Conservation (phyloP, 1,284 basidiomycete genomes). For the Naganishia sp. region DNA sequence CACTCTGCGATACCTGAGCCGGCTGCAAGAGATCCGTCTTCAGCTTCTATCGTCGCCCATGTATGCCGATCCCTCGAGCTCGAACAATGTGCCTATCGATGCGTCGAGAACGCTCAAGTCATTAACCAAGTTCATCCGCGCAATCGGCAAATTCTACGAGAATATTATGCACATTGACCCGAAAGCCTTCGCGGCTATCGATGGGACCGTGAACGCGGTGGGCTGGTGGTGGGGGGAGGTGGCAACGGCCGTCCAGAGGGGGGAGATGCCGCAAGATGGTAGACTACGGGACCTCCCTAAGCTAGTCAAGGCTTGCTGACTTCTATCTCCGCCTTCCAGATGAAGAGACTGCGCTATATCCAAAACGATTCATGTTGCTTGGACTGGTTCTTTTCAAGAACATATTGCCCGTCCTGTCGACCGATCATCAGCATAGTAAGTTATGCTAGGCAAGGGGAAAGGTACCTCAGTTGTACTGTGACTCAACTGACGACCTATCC, state of each 20-base stretch:
- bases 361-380: slow-evolving; percentile 70
- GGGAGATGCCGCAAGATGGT: slow-evolving; percentile 51
- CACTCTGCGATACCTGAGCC: slow-evolving; percentile 46
- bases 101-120: slow-evolving; percentile 40
- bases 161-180: slow-evolving; percentile 51
- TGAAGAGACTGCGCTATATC: slow-evolving; percentile 42
- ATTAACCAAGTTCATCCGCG: slow-evolving; percentile 49
- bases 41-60: slow-evolving; percentile 42
- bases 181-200: slow-evolving; percentile 49
- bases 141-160: slow-evolving; percentile 53
- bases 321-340: slow-evolving; percentile 3
- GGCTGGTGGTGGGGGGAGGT: slow-evolving; percentile 56
- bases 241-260: slow-evolving; percentile 47
- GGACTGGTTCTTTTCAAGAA: slow-evolving; percentile 88
- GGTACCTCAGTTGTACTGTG: background rate
- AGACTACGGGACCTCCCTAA: slow-evolving; percentile 26
- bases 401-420: slow-evolving; percentile 51
- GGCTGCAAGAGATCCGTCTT: slow-evolving; percentile 41
- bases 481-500: background rate
- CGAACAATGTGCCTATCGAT: slow-evolving; percentile 28
- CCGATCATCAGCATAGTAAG: slow-evolving; percentile 50
- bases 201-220: slow-evolving; percentile 46
- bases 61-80: slow-evolving; percentile 26
- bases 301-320: too few relatives aligned
- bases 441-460: slow-evolving; percentile 1